Conservation (phyloP, 1,139 yeast species). For the Yamadazyma diddensiae region DNA sequence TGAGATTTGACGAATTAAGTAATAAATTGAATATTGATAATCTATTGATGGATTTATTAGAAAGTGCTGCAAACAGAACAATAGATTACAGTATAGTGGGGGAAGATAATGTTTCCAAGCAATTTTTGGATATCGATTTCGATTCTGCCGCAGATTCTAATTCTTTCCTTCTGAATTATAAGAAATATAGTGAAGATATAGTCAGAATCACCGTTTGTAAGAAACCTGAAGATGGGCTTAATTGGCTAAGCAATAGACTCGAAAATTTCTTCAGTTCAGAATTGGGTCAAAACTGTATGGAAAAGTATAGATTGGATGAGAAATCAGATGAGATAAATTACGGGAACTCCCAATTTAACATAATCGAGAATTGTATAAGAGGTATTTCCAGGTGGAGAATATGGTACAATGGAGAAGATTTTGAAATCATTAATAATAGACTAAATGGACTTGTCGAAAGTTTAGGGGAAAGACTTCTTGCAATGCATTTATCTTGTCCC, state of each 20-base stretch:
- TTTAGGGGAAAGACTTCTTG: constrained; percentile 73
- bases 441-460: constrained; percentile 67
- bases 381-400: constrained; percentile 97
- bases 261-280: constrained; percentile 71
- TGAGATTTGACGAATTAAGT: constrained; percentile 74
- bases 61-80: constrained; percentile 75
- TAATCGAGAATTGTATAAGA: constrained; percentile 85
- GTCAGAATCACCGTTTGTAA: constrained; percentile 86
- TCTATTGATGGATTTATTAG: constrained; percentile 65
- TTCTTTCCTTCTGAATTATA: constrained; percentile 75
- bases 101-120: constrained; percentile 61
- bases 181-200: constrained; percentile 85
- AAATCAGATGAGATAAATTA: constrained; percentile 67
- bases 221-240: constrained; percentile 75
- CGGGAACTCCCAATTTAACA: constrained; percentile 79
- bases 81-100: constrained; percentile 69
- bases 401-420: constrained; percentile 75
- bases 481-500: constrained; percentile 77
- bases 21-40: constrained; percentile 47
- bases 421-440: constrained; percentile 51
- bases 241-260: constrained; percentile 76
- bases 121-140: constrained; percentile 76
- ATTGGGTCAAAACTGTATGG: constrained; percentile 66
- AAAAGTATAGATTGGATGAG: constrained; percentile 54
- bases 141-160: constrained; percentile 82